These are phyloP conservation scores for Phoma sp. DNA, from an alignment of 2,329 filamentous ascomycete species.

Conservation along the genomic window DNA sequence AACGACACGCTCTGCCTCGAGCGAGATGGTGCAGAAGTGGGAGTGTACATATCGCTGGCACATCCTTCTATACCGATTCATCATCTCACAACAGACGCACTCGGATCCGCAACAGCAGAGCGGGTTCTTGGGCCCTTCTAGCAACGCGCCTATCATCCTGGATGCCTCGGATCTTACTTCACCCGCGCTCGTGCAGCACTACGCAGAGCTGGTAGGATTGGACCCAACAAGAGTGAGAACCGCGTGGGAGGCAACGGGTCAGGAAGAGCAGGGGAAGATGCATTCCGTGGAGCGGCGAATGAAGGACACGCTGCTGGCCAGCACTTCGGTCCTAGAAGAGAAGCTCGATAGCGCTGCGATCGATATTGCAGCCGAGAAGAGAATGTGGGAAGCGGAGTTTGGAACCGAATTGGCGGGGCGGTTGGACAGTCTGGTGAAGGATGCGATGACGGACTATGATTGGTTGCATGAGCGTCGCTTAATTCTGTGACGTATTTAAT, in stretches of 20 bases:
- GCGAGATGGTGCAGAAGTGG: conserved; percentile 15
- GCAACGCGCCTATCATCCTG: conserved; percentile 20
- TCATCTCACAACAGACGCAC: neutral
- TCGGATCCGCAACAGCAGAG: neutral
- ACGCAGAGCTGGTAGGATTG: conserved; percentile 23
- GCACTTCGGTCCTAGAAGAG: conserved; percentile 19
- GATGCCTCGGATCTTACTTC: conserved; percentile 26
- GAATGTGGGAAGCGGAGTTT: conserved; percentile 28
- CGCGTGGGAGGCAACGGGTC: conserved; percentile 19
- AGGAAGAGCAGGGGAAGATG: conserved; percentile 11
- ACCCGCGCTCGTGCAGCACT: conserved; percentile 17
- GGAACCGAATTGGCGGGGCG: conserved; percentile 19
- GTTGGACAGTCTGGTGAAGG: conserved; percentile 17
- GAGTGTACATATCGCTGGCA: conserved; percentile 28
- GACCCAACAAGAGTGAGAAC: conserved; percentile 16
- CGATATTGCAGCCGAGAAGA: conserved; percentile 14
- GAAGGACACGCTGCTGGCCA: conserved; percentile 28
- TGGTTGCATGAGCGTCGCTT: conserved; percentile 13
- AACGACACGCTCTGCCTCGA: neutral
- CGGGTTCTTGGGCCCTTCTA: neutral
- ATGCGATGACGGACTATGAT: conserved; percentile 25
- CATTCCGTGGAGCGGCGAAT: conserved; percentile 19
- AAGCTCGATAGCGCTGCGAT: conserved; percentile 12
- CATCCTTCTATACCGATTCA: conserved; percentile 20
- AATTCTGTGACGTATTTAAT: conserved; percentile 7